Conservation (phyloP, 257 asterid species). For the Forsythia viridissima region DNA sequence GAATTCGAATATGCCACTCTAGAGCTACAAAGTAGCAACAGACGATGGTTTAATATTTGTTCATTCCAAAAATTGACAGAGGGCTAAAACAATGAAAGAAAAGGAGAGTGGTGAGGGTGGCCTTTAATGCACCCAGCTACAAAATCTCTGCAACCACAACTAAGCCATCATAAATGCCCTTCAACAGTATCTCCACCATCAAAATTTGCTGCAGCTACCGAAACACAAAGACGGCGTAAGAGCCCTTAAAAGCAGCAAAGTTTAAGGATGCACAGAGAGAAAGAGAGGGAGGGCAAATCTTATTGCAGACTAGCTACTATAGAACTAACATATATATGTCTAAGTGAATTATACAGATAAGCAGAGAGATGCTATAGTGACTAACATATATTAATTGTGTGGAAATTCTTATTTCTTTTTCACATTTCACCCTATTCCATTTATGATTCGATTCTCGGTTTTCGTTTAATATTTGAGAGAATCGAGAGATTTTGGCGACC, state of each 20-base stretch:
- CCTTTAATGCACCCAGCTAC: neutral
- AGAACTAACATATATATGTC: too few relatives aligned
- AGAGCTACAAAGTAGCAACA: neutral
- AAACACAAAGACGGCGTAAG: constrained; percentile 28
- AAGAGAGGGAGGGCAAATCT: neutral
- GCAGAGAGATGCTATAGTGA: neutral
- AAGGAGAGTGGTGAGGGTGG: neutral
- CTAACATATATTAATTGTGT: constrained; percentile 1
- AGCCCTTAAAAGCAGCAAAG: constrained; percentile 29
- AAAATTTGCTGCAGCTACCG: constrained; percentile 23
- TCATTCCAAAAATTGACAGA: neutral
- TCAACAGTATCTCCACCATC: constrained; percentile 8
- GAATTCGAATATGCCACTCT: neutral
- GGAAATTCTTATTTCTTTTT: constrained; percentile 18
- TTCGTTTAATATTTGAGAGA: constrained; percentile 18
- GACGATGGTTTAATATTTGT: neutral
- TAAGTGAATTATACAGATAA: neutral
- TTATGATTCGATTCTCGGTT: constrained; percentile 11
- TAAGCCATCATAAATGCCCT: neutral
- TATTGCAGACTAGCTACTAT: too few relatives aligned
- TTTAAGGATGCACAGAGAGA: constrained; percentile 27
- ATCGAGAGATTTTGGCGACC: constrained; percentile 27
- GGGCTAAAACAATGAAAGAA: neutral
- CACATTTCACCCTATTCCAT: neutral
- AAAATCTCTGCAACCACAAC: constrained; percentile 13